These are phyloP conservation scores for Dalbergia cochinchinensis DNA, from an alignment of 306 rosid species.

Conservation along the genomic window DNA sequence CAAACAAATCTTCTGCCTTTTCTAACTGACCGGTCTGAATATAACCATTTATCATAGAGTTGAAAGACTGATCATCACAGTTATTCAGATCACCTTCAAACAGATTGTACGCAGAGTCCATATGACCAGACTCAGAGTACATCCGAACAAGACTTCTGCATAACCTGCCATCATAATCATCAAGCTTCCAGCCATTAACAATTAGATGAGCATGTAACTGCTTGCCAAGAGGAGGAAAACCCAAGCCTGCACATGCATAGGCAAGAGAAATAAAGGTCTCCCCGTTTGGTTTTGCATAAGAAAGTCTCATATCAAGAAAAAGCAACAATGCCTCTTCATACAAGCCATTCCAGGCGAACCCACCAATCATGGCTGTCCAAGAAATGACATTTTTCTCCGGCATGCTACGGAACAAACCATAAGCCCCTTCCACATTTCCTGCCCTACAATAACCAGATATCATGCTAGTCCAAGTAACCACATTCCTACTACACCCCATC, in stretches of 20 bases:
- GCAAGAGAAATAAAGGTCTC: conserved; percentile 79
- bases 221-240: conserved; percentile 62
- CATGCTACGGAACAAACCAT: conserved; percentile 59
- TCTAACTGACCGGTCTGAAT: conserved; percentile 58
- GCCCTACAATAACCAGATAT: conserved; percentile 75
- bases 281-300: conserved; percentile 54
- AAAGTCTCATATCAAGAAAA: conserved; percentile 57
- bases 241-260: conserved; percentile 75
- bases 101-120: conserved; percentile 58
- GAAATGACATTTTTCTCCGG: conserved; percentile 77
- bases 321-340: conserved; percentile 62
- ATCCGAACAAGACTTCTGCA: conserved; percentile 71
- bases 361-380: conserved; percentile 91
- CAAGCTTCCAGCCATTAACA: conserved; percentile 50
- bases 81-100: conserved; percentile 45
- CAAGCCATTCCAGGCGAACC: conserved; percentile 74
- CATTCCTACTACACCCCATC: conserved; percentile 63
- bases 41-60: conserved; percentile 69
- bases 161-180: conserved; percentile 74
- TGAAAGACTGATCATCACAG: conserved; percentile 56
- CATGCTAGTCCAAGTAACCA: conserved; percentile 80
- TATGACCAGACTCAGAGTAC: conserved; percentile 69
- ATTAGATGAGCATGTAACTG: conserved; percentile 75
- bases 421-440: conserved; percentile 67
- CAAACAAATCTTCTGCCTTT: conserved; percentile 73